These are phyloP conservation scores for Mediolabrus comicus DNA, from an alignment of 108 stramenopile species.

Conservation along the genomic window DNA sequence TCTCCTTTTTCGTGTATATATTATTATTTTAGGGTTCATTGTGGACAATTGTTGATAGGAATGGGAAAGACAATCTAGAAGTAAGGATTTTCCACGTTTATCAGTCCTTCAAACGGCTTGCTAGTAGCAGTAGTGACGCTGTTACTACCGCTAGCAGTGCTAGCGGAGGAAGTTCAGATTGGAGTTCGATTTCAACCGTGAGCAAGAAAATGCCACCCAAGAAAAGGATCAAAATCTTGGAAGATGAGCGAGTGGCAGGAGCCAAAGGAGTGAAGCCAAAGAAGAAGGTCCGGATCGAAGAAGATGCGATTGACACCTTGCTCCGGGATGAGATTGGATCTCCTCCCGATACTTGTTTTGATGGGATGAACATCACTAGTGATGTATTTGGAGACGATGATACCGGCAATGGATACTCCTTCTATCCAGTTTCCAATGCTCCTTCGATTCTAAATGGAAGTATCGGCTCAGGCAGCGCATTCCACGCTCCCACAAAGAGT, in stretches of 20 bases:
- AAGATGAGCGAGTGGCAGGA: background rate
- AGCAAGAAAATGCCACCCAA: background rate
- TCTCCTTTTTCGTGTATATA: background rate
- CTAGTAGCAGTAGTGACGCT: constrained; percentile 20
- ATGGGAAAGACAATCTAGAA: constrained; percentile 60
- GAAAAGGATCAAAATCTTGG: background rate
- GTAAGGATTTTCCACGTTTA: constrained; percentile 80
- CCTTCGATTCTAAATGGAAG: background rate
- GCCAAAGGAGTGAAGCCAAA: background rate
- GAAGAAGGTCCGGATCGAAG: background rate
- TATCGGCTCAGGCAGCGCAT: background rate
- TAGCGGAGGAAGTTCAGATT: background rate
- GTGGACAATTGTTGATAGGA: constrained; percentile 32
- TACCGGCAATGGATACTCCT: constrained; percentile 4
- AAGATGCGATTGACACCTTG: background rate
- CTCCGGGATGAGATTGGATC: background rate
- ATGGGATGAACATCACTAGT: constrained; percentile 6
- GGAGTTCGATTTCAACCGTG: background rate
- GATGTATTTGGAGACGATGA: background rate
- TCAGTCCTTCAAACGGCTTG: constrained; percentile 62
- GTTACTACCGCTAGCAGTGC: background rate
- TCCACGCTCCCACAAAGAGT: no score
- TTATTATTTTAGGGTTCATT: constrained; percentile 1
- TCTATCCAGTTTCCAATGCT: constrained; percentile 3
- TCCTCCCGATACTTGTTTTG: background rate